Conservation (phyloP, 2,329 filamentous ascomycete species). For the Dichotomopilus funicola region DNA sequence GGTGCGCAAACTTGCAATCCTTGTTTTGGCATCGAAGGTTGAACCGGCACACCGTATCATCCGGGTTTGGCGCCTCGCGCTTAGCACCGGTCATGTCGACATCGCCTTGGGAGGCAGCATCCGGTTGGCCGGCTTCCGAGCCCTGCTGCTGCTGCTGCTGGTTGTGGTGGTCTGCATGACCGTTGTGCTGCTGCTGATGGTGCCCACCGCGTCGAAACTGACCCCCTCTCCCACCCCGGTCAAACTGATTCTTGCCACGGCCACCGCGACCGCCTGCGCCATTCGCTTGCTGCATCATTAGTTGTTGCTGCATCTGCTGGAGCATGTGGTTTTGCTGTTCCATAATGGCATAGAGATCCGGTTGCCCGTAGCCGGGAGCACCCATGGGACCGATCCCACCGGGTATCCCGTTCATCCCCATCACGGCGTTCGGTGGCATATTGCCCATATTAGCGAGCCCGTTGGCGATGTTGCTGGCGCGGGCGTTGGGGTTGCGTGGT, state of each 20-base stretch:
- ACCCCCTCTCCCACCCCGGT: conserved; percentile 58
- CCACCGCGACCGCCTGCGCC: conserved; percentile 32
- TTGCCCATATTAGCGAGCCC: conserved; percentile 43
- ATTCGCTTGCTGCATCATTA: conserved; percentile 38
- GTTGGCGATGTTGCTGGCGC: conserved; percentile 43
- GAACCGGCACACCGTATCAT: conserved; percentile 75
- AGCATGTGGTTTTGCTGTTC: conserved; percentile 87
- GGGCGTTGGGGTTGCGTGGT: conserved; percentile 45
- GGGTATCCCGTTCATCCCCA: conserved; percentile 24
- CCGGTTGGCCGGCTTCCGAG: conserved; percentile 30
- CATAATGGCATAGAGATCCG: conserved; percentile 65
- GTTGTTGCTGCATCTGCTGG: conserved; percentile 62
- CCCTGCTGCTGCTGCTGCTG: conserved; percentile 31
- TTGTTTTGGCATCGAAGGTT: conserved; percentile 83
- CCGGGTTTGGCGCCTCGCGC: conserved; percentile 50
- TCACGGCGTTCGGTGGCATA: conserved; percentile 28
- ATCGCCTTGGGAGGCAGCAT: conserved; percentile 38
- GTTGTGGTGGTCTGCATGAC: conserved; percentile 25
- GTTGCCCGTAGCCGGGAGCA: conserved; percentile 33
- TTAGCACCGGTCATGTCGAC: conserved; percentile 53
- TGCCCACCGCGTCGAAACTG: conserved; percentile 46
- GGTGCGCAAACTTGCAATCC: conserved; percentile 89
- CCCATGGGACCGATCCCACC: conserved; percentile 29
- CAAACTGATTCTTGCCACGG: conserved; percentile 61
- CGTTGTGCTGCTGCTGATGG: conserved; percentile 37